Percentiles rank a stretch among this genome's conserved stretches.
phyloP scores from a whole-genome alignment of 768 basidiomycete genomes.

The Leccinum barrowsii region DNA sequence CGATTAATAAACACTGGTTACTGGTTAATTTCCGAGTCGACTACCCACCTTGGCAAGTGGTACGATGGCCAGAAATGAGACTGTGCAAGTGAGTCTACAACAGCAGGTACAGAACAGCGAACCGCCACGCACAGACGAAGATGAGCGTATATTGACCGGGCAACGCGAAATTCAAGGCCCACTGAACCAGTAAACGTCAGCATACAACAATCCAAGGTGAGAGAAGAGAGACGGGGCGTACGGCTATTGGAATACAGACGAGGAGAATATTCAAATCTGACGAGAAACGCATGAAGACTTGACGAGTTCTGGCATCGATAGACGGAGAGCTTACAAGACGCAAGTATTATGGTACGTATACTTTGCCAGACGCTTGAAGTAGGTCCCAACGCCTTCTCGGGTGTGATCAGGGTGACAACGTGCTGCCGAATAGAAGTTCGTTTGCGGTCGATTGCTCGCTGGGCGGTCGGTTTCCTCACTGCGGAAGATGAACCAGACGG shows the following conservation, averaged over 20 bases:
- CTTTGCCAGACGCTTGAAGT: constrained; percentile 46
- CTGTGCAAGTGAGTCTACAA: constrained; percentile 32
- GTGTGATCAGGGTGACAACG: constrained; percentile 34
- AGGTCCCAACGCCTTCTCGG: constrained; percentile 35
- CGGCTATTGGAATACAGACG: constrained; percentile 69
- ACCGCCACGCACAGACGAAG: constrained; percentile 62
- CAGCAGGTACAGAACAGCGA: background rate
- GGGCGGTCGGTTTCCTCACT: constrained; percentile 6
- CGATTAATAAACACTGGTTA: constrained; percentile 2
- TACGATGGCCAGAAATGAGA: constrained; percentile 78
- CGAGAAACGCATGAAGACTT: background rate
- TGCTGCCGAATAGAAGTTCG: constrained; percentile 13
- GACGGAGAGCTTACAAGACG: constrained; percentile 49
- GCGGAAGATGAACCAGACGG: constrained; percentile 12
- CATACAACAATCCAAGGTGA: background rate
- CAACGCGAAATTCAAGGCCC: constrained; percentile 66
- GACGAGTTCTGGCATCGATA: background rate
- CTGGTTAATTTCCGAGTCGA: background rate
- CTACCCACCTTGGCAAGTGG: constrained; percentile 69
- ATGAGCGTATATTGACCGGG: constrained; percentile 54
- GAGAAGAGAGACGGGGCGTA: constrained; percentile 22
- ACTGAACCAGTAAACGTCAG: constrained; percentile 39
- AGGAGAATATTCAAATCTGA: constrained; percentile 71
- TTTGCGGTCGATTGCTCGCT: constrained; percentile 4
- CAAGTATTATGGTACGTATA: constrained; percentile 48